Conservation (phyloP, 78 protist genomes). For the Creolimax fragrantissima region DNA sequence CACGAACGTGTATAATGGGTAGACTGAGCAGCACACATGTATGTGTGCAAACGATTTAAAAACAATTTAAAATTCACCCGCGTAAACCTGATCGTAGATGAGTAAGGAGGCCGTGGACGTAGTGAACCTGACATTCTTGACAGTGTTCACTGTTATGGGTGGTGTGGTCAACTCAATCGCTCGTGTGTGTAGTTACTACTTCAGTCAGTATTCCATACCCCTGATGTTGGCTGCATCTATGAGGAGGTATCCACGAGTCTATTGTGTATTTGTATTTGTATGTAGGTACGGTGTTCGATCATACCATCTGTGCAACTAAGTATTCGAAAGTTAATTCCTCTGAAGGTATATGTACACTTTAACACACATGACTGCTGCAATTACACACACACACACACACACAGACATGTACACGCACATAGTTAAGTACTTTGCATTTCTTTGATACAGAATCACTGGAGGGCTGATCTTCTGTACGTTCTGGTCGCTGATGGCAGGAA, state of each 20-base stretch:
- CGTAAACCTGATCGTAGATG: neutral
- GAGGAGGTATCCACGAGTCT: neutral
- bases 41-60: too few species aligned
- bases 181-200: conserved; percentile 14
- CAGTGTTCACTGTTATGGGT: conserved; percentile 19
- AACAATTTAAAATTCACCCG: too few species aligned
- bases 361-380: too few species aligned
- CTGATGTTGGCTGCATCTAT: neutral
- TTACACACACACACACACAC: too few species aligned
- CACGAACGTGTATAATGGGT: too few species aligned
- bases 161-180: conserved; percentile 14
- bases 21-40: too few species aligned
- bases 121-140: neutral
- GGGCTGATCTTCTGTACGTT: neutral
- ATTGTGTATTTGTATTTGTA: neutral
- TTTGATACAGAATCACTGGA: neutral
- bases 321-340: too few species aligned
- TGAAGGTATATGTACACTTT: too few species aligned
- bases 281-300: neutral
- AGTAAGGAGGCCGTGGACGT: conserved; percentile 6
- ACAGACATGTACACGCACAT: too few species aligned
- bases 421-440: too few species aligned
- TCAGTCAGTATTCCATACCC: conserved; percentile 6
- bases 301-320: too few species aligned
- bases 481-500: neutral